These are phyloP conservation scores for Hanseniaspora valbyensis DNA, from an alignment of 805 yeast genomes.

Conservation along the genomic window DNA sequence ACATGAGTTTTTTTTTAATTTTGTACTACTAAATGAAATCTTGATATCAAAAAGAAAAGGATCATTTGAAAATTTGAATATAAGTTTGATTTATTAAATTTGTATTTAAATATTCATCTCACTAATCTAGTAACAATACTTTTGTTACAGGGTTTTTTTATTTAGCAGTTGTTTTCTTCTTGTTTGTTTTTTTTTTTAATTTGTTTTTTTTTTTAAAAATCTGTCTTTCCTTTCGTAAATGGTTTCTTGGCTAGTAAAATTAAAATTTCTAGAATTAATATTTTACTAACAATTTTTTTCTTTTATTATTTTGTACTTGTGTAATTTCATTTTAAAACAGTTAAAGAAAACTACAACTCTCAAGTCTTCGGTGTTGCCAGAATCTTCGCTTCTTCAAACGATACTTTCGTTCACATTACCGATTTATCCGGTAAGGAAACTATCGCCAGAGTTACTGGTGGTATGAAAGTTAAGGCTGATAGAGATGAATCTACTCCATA, in stretches of 20 bases:
- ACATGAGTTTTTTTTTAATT: no score
- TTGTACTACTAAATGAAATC: neutral
- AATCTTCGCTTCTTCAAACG: slow-evolving; percentile 99
- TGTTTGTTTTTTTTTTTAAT: neutral
- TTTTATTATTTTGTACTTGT: slow-evolving; percentile 21
- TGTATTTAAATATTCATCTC: neutral
- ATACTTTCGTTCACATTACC: slow-evolving; percentile 98
- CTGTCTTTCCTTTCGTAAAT: slow-evolving; percentile 12
- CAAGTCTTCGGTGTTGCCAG: slow-evolving; percentile 99
- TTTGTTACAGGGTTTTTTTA: neutral
- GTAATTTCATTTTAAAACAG: slow-evolving; percentile 23
- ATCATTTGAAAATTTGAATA: neutral
- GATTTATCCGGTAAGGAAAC: slow-evolving; percentile 99
- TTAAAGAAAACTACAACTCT: slow-evolving; percentile 76
- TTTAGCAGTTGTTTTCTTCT: neutral
- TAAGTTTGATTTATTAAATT: neutral
- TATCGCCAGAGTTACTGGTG: slow-evolving; percentile 99
- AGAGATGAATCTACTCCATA: slow-evolving; percentile 99
- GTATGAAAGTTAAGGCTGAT: slow-evolving; percentile 99
- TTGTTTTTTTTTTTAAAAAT: slow-evolving; percentile 2
- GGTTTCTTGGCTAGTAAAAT: slow-evolving; percentile 5
- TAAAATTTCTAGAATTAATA: neutral
- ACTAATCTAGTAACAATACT: neutral
- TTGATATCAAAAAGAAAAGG: neutral
- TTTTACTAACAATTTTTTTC: slow-evolving; percentile 17